Percentiles rank a stretch among this genome's conserved stretches.
Conservation (phyloP, 805 yeast genomes). For the Zygosaccharomyces gambellarensis region DNA sequence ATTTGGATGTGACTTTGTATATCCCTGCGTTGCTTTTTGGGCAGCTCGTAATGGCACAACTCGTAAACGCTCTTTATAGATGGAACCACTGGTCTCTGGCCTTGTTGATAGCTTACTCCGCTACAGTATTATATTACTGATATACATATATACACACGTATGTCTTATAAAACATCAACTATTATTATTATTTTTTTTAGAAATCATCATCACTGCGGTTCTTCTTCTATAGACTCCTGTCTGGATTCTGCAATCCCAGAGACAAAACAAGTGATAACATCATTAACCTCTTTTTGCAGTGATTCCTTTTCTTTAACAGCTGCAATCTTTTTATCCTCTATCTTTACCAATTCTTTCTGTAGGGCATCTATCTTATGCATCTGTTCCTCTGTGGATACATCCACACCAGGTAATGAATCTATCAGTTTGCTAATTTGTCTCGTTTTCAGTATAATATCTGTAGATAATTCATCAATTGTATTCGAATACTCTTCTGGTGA, state of each 20-base stretch:
- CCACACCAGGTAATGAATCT: slow-evolving; percentile 89
- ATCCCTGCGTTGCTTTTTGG: slow-evolving; percentile 26
- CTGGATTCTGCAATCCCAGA: slow-evolving; percentile 37
- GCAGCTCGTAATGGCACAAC: slow-evolving; percentile 12
- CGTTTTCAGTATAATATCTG: slow-evolving; percentile 79
- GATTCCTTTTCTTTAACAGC: slow-evolving; percentile 62
- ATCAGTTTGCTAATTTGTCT: slow-evolving; percentile 82
- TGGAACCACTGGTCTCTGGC: slow-evolving; percentile 10
- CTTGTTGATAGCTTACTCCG: slow-evolving; percentile 7
- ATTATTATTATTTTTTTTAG: neutral
- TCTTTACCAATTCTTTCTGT: slow-evolving; percentile 54
- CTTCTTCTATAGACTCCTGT: slow-evolving; percentile 6
- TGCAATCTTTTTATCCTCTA: slow-evolving; percentile 53
- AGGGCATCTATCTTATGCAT: slow-evolving; percentile 56
- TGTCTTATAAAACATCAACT: neutral
- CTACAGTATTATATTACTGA: slow-evolving; percentile 3
- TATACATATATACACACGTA: neutral
- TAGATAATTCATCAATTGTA: slow-evolving; percentile 70
- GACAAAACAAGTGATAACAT: slow-evolving; percentile 50
- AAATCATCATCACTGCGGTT: neutral
- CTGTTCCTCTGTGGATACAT: slow-evolving; percentile 74
- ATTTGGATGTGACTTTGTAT: slow-evolving; percentile 19
- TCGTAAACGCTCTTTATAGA: slow-evolving; percentile 12
- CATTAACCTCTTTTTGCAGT: slow-evolving; percentile 57
- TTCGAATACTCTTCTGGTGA: slow-evolving; percentile 41